Percentiles rank a stretch among this genome's conserved stretches.
Conservation (phyloP, 768 basidiomycete species). For the Suillus bovinus region DNA sequence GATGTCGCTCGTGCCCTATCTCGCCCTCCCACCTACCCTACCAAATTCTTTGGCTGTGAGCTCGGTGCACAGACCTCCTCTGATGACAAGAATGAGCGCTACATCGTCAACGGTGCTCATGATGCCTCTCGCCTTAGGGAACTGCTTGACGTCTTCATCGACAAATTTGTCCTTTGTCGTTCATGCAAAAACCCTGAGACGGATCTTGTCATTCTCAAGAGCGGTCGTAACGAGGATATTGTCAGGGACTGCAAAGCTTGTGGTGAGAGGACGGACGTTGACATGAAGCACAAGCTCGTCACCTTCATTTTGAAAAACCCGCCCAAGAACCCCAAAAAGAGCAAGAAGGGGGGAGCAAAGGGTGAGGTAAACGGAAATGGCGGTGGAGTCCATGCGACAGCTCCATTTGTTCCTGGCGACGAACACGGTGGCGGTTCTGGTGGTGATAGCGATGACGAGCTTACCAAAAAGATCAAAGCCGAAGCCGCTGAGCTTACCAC, state of each 20-base stretch:
- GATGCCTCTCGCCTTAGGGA: slow-evolving; percentile 90
- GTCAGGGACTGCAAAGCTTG: slow-evolving; percentile 98
- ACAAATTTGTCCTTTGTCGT: slow-evolving; percentile 96
- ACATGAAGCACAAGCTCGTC: slow-evolving; percentile 96
- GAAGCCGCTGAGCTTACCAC: slow-evolving; percentile 78
- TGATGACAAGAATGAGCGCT: slow-evolving; percentile 95
- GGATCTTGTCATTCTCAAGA: slow-evolving; percentile 87
- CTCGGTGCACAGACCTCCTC: slow-evolving; percentile 96
- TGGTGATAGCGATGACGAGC: slow-evolving; percentile 78
- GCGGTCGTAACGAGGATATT: slow-evolving; percentile 79
- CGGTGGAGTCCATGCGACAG: slow-evolving; percentile 41
- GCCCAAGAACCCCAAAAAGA: slow-evolving; percentile 82
- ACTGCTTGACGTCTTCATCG: slow-evolving; percentile 95
- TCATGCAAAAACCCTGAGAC: slow-evolving; percentile 99
- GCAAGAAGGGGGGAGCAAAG: slow-evolving; percentile 32
- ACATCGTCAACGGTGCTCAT: slow-evolving; percentile 98
- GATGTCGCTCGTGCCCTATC: slow-evolving; percentile 95
- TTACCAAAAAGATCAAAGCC: slow-evolving; percentile 89
- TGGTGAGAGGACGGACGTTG: slow-evolving; percentile 86
- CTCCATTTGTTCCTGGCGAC: slow-evolving; percentile 41
- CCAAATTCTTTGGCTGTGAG: slow-evolving; percentile 99
- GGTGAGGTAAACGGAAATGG: slow-evolving; percentile 49
- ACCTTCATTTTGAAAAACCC: slow-evolving; percentile 99
- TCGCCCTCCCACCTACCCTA: slow-evolving; percentile 93
- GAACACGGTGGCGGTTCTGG: slow-evolving; percentile 38